Evolutionary conservation across 2,329 filamentous ascomycete species (phyloP).

Genomic region (Paraphaeosphaeria sporulosa): DNA sequence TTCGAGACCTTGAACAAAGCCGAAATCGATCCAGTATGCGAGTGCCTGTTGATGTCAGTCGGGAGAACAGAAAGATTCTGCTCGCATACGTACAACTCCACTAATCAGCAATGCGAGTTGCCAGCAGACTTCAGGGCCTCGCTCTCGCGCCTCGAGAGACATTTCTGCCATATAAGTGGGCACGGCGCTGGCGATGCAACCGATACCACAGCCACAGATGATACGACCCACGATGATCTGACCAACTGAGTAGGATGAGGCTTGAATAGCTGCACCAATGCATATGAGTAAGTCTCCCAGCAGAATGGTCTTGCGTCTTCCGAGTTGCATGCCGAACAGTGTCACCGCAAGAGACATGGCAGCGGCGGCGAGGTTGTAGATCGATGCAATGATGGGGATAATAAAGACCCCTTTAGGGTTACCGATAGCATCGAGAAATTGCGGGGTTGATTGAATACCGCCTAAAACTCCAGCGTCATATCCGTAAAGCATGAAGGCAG

Average conservation of each 20-base stretch:
- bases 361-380: constrained; percentile 18
- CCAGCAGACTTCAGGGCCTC: constrained; percentile 54
- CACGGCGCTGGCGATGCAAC: constrained; percentile 56
- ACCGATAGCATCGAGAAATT: constrained; percentile 16
- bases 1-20: constrained; percentile 49
- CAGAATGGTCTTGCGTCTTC: constrained; percentile 57
- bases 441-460: constrained; percentile 15
- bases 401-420: constrained; percentile 19
- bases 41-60: constrained; percentile 29
- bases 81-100: constrained; percentile 42
- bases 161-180: constrained; percentile 20
- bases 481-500: constrained; percentile 44
- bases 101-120: constrained; percentile 57
- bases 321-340: constrained; percentile 55
- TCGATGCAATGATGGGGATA: constrained; percentile 21
- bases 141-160: constrained; percentile 25
- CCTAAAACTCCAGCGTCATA: constrained; percentile 21
- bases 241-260: constrained; percentile 50
- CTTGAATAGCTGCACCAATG: constrained; percentile 55
- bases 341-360: constrained; percentile 57
- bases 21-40: constrained; percentile 60
- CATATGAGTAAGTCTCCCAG: constrained; percentile 55
- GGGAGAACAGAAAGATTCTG: no score
- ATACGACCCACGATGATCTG: constrained; percentile 60
- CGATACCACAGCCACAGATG: constrained; percentile 55